Evolutionary conservation across 1,284 basidiomycete species (phyloP).

Genomic region (Gymnopus androsaceus): DNA sequence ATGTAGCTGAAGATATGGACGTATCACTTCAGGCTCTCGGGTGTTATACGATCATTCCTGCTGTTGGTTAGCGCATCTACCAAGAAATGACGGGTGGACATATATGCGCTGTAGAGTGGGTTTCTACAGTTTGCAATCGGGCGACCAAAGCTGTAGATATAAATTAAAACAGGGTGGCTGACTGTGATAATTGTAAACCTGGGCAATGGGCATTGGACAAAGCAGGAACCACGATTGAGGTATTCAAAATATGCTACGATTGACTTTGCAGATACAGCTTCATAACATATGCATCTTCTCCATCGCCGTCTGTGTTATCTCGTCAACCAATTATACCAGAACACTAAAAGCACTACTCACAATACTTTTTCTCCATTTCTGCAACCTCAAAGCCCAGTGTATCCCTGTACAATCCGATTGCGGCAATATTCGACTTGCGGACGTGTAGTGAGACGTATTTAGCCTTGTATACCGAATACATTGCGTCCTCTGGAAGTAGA

Average conservation of each 20-base stretch:
- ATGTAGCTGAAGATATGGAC: background rate
- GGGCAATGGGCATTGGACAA: background rate
- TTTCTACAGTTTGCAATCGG: too few species aligned
- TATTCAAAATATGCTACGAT: background rate
- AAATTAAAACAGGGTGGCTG: too few species aligned
- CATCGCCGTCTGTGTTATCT: conserved; percentile 20
- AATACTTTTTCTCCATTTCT: conserved; percentile 81
- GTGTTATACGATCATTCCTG: too few species aligned
- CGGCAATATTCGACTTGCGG: conserved; percentile 84
- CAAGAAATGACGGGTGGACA: too few species aligned
- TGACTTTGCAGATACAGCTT: conserved; percentile 55
- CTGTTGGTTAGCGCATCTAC: too few species aligned
- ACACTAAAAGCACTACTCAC: conserved; percentile 44
- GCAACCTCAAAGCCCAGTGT: conserved; percentile 81
- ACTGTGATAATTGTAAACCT: too few species aligned
- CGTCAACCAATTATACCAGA: background rate
- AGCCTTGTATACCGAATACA: conserved; percentile 79
- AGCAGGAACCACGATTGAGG: background rate
- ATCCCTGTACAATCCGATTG: conserved; percentile 80
- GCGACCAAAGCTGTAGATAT: too few species aligned
- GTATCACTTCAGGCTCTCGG: too few species aligned
- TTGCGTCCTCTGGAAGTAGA: conserved; percentile 69
- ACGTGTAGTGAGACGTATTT: conserved; percentile 84
- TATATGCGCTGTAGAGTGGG: too few species aligned
- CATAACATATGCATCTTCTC: conserved; percentile 20